A percentile compares a stretch with the other conserved stretches of the same genome.
These are phyloP conservation scores for Picea abies DNA, from an alignment of 83 land plant species.

Conservation along the genomic window DNA sequence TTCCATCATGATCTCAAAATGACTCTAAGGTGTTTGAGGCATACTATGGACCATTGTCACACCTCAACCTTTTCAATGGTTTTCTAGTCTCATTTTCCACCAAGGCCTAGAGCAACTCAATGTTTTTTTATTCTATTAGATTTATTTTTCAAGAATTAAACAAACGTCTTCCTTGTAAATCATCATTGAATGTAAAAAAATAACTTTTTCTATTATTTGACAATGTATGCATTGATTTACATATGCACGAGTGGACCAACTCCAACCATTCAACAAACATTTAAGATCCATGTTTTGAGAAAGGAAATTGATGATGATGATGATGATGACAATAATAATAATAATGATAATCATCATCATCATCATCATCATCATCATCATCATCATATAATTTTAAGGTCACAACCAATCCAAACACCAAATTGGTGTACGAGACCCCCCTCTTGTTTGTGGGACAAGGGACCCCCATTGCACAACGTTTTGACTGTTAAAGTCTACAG, in stretches of 20 bases:
- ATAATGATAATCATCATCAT: too few relatives aligned
- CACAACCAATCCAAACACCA: too few relatives aligned
- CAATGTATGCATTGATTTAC: slow-evolving; percentile 13
- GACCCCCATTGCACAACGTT: too few relatives aligned
- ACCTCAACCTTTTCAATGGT: slow-evolving; percentile 26
- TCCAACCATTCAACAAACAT: background rate
- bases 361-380: too few relatives aligned
- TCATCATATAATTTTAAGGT: too few relatives aligned
- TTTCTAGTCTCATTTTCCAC: slow-evolving; percentile 22
- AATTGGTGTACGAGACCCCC: too few relatives aligned
- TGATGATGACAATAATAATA: too few relatives aligned
- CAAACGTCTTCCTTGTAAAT: slow-evolving; percentile 21
- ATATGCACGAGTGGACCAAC: slow-evolving; percentile 21
- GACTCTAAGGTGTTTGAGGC: slow-evolving; percentile 21
- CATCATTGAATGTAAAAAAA: slow-evolving; percentile 22
- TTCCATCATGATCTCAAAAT: slow-evolving; percentile 6
- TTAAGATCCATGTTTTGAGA: background rate
- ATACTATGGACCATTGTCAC: slow-evolving; percentile 33
- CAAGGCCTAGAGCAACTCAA: background rate
- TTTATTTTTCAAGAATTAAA: slow-evolving; percentile 17
- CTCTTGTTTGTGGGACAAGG: too few relatives aligned
- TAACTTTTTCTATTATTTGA: background rate
- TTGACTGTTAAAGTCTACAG: too few relatives aligned
- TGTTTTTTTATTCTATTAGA: background rate
- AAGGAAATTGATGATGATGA: slow-evolving; percentile 9